Base-by-base conservation (phyloP, 2,329 filamentous ascomycete genomes). In the Emmonsiellopsis sp. region DNA sequence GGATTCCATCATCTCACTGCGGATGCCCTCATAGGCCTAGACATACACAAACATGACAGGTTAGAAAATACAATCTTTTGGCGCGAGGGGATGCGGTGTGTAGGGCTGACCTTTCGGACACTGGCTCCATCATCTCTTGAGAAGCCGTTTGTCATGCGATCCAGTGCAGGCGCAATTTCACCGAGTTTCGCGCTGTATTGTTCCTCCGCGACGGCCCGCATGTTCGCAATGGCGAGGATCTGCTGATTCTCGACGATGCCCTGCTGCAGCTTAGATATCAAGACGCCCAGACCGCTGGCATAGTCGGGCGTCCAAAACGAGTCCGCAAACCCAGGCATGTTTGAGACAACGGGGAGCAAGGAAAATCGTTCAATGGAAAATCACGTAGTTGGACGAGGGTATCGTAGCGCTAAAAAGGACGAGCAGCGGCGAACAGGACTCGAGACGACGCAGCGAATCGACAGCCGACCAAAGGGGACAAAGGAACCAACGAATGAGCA, bases 261-360 rank as follows among this genome's bases (percentile, higher is more conserved):
- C 72, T 98, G 93, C 71, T 97, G 91, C 53, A 98, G 85, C 78
- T 98, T 98, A 70, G 84, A 84, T 67, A 97, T 98, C 60, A 98
- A 81, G 59, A 97, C 90, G 53, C 92, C 91, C 60, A 98, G 82
- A 58, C 93, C 91, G 77, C 88, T 90, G 69, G 92, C 92, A 79
- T 97, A 97, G 80, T 98, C 93, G 68, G 83, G 83, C 57, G 93
- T 95, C 93, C 93, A 98, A 76, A 98, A 97, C 49, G 91, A 95
- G 74, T 92, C 89, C 62, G 90, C 85, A 74, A 98, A 97, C 64
- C 88, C 83, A 62, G 87, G 86, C 87, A 92, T 92, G 68, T 71
- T 71, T 83, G 65, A 61, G 42, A 34, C 27, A 43, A 10, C 10
- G 32, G 21, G 43, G 11, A 31, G 13, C 13, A 32, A 46, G 10